These are phyloP conservation scores for Arabidopsis suecica DNA, from an alignment of 345 rosid species.

Conservation along the genomic window DNA sequence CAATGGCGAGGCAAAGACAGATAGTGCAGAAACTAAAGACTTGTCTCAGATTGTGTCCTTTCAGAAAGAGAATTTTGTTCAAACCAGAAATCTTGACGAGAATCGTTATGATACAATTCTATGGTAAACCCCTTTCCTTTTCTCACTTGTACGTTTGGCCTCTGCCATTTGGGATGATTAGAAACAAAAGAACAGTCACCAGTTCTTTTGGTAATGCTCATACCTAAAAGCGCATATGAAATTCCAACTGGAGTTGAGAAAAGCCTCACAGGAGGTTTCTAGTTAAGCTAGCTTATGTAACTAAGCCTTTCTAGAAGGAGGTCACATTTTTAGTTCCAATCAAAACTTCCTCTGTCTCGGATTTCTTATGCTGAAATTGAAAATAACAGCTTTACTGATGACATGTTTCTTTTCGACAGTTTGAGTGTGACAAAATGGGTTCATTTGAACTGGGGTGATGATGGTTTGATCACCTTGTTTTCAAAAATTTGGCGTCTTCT, in stretches of 20 bases:
- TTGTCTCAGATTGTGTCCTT: slow-evolving; percentile 70
- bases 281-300: neutral
- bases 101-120: slow-evolving; percentile 78
- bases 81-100: slow-evolving; percentile 44
- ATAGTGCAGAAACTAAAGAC: slow-evolving; percentile 45
- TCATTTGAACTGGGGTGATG: slow-evolving; percentile 97
- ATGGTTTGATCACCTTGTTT: slow-evolving; percentile 78
- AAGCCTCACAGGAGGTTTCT: neutral
- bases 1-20: slow-evolving; percentile 40
- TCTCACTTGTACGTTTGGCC: neutral
- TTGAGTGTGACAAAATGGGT: slow-evolving; percentile 98
- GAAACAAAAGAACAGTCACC: neutral
- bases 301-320: neutral
- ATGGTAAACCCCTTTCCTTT: slow-evolving; percentile 57
- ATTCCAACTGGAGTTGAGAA: slow-evolving; percentile 2
- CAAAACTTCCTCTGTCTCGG: slow-evolving; percentile 1
- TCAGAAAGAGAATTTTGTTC: slow-evolving; percentile 75
- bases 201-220: neutral
- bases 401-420: slow-evolving; percentile 48
- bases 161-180: neutral
- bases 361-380: neutral
- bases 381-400: neutral
- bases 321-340: neutral
- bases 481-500: slow-evolving; percentile 83
- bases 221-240: neutral